These are phyloP conservation scores for Russula earlei DNA, from an alignment of 768 basidiomycete genomes.

Conservation along the genomic window DNA sequence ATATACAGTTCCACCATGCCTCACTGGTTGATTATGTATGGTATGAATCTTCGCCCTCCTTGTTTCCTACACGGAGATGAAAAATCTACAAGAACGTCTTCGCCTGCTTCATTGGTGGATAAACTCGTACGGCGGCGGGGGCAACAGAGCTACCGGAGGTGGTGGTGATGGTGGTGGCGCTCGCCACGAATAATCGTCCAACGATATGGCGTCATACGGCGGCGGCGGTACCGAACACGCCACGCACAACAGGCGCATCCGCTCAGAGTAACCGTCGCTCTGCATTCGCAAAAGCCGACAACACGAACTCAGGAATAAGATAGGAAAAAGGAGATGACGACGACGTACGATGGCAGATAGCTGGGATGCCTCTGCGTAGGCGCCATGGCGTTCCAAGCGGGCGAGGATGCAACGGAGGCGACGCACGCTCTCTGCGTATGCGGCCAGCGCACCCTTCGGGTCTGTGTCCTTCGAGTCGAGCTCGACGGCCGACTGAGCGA, in stretches of 20 bases:
- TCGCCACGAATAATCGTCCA: no score
- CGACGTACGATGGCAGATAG: conserved; percentile 8
- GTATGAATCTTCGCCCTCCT: background rate
- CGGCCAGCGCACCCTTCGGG: background rate
- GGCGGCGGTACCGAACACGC: conserved; percentile 1
- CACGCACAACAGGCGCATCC: conserved; percentile 4
- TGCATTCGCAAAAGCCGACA: background rate
- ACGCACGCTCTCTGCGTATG: conserved; percentile 8
- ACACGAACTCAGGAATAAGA: background rate
- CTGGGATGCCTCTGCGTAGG: background rate
- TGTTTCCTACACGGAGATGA: background rate
- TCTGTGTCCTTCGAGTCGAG: conserved; percentile 1
- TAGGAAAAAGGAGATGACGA: background rate
- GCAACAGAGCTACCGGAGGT: no score
- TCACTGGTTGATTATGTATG: background rate
- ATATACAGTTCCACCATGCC: background rate
- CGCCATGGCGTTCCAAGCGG: conserved; percentile 13
- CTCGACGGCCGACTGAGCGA: conserved; percentile 9
- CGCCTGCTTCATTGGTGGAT: background rate
- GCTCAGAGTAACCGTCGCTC: conserved; percentile 2
- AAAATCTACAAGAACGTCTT: background rate
- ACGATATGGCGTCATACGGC: no score
- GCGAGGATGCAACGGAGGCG: conserved; percentile 1
- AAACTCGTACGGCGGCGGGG: conserved; percentile 1
- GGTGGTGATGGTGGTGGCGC: background rate